Evolutionary conservation across 1,284 basidiomycete genomes (phyloP).

Genomic region (Schizopora paradoxa): DNA sequence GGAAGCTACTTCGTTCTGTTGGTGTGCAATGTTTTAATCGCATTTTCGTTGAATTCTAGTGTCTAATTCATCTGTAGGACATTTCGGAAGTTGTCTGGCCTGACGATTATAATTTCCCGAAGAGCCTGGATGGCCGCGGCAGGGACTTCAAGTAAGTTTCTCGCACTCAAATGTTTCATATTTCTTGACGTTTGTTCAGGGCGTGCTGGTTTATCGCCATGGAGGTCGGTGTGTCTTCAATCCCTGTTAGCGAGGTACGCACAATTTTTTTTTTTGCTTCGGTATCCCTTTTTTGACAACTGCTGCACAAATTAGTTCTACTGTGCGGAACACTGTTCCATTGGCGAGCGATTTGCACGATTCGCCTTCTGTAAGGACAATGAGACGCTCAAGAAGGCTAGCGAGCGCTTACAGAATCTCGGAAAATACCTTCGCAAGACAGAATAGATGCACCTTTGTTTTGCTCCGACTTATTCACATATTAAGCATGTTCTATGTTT

Average conservation of each 20-base stretch:
- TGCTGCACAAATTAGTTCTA: constrained; percentile 62
- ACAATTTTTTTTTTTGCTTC: constrained; percentile 2
- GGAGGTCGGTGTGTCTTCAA: constrained; percentile 85
- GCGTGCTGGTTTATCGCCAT: constrained; percentile 89
- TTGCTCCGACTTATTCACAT: background rate
- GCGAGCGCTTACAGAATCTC: constrained; percentile 69
- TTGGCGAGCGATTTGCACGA: constrained; percentile 82
- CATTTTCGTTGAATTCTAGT: constrained; percentile 1
- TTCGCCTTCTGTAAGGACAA: constrained; percentile 94
- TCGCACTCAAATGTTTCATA: constrained; percentile 17
- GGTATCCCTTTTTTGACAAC: background rate
- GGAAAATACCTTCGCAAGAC: constrained; percentile 53
- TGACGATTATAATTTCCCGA: constrained; percentile 78
- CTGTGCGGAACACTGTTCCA: constrained; percentile 74
- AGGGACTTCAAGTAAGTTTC: constrained; percentile 75
- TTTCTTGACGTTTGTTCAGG: constrained; percentile 32
- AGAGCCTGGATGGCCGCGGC: constrained; percentile 72
- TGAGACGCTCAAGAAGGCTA: constrained; percentile 74
- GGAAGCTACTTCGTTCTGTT: constrained; percentile 89
- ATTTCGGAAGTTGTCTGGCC: constrained; percentile 80
- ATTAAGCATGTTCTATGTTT: background rate
- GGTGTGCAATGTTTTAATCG: constrained; percentile 37
- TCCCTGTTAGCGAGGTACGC: constrained; percentile 88
- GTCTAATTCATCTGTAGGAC: constrained; percentile 46
- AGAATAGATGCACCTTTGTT: background rate